phyloP scores from a whole-genome alignment of 2,329 filamentous ascomycete species.

The Stromatinia cepivora region DNA sequence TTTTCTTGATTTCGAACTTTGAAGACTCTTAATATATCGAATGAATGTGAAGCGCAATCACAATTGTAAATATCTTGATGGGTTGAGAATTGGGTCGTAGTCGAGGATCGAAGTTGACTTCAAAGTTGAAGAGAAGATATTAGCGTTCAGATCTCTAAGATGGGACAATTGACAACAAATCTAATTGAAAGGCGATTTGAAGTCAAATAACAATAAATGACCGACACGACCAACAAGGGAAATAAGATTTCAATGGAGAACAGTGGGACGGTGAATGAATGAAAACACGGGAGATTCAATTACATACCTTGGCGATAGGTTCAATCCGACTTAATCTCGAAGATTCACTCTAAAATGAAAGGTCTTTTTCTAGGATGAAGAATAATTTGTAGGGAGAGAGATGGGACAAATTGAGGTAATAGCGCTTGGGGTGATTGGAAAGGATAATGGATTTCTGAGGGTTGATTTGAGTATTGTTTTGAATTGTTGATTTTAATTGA shows the following conservation, averaged over 20 bases:
- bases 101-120: constrained; percentile 23
- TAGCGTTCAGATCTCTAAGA: constrained; percentile 29
- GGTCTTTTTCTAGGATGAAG: constrained; percentile 4
- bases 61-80: background rate
- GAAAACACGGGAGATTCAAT: background rate
- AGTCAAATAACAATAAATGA: background rate
- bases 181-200: background rate
- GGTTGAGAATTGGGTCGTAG: background rate
- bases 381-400: constrained; percentile 22
- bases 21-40: constrained; percentile 12
- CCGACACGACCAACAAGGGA: background rate
- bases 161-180: constrained; percentile 5
- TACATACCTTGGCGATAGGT: constrained; percentile 33
- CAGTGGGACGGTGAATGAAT: constrained; percentile 6
- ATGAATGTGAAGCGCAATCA: background rate
- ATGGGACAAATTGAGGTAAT: constrained; percentile 10
- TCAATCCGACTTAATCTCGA: constrained; percentile 12
- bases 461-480: background rate
- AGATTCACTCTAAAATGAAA: constrained; percentile 13
- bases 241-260: constrained; percentile 7
- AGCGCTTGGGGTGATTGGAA: constrained; percentile 15
- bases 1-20: constrained; percentile 5
- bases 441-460: background rate
- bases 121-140: constrained; percentile 23
- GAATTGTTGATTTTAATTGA: constrained; percentile 19